Conservation (phyloP, 352 stramenopile genomes). For the Hyaloperonospora arabidopsidis region DNA sequence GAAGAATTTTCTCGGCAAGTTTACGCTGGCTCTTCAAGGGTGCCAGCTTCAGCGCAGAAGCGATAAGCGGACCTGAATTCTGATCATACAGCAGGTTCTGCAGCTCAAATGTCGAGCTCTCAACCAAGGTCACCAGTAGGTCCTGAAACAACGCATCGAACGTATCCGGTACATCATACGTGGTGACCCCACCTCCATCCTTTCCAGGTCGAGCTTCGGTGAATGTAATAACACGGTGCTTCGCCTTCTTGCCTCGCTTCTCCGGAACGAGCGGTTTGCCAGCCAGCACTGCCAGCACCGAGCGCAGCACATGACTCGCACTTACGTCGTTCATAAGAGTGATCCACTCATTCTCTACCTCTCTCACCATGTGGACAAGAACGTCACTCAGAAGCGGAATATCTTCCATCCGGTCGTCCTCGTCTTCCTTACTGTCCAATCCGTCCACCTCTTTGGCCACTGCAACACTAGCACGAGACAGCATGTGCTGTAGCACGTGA, state of each 20-base stretch:
- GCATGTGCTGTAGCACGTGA: slow-evolving; percentile 70
- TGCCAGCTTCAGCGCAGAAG: slow-evolving; percentile 52
- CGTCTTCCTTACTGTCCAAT: slow-evolving; percentile 18
- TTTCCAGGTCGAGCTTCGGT: slow-evolving; percentile 33
- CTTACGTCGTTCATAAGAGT: slow-evolving; percentile 83
- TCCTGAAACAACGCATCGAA: slow-evolving; percentile 60
- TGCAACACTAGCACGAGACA: slow-evolving; percentile 50
- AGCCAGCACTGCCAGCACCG: slow-evolving; percentile 54
- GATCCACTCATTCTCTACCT: slow-evolving; percentile 75
- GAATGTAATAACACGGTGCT: slow-evolving; percentile 64
- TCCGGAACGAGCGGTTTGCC: slow-evolving; percentile 59
- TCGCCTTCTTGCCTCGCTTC: slow-evolving; percentile 77
- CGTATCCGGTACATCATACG: slow-evolving; percentile 41
- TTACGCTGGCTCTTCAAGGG: slow-evolving; percentile 38
- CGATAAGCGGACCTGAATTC: slow-evolving; percentile 67
- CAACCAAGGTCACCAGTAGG: slow-evolving; percentile 43
- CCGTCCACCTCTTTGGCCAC: slow-evolving; percentile 33
- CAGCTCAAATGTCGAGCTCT: slow-evolving; percentile 35
- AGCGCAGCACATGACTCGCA: slow-evolving; percentile 75
- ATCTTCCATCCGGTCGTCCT: slow-evolving; percentile 54
- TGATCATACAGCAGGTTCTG: slow-evolving; percentile 61
- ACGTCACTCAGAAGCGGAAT: slow-evolving; percentile 57
- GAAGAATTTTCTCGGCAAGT: slow-evolving; percentile 54
- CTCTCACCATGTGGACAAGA: slow-evolving; percentile 66
- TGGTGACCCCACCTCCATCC: slow-evolving; percentile 25